Conservation (phyloP, 257 asterid species). For the Thymus quinquecostatus region DNA sequence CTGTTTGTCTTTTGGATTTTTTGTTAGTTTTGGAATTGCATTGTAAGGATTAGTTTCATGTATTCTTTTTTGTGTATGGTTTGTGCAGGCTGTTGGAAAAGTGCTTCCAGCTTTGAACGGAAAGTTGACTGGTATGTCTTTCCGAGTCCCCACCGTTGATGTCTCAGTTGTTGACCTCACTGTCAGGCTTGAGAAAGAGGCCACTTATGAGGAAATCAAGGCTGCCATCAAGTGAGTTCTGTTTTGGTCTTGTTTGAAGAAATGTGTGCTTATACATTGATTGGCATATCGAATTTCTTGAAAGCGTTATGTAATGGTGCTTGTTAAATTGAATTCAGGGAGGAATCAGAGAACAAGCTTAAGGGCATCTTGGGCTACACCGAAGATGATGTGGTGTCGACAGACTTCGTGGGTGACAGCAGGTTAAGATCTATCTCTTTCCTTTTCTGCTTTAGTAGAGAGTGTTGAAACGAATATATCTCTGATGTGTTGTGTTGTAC, state of each 20-base stretch:
- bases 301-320: neutral
- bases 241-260: neutral
- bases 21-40: neutral
- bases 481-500: neutral
- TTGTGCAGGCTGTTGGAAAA: conserved; percentile 76
- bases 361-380: conserved; percentile 68
- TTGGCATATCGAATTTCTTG: neutral
- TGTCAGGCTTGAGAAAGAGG: conserved; percentile 67
- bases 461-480: neutral
- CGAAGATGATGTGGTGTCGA: conserved; percentile 62
- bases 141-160: conserved; percentile 83
- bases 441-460: too few relatives aligned
- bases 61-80: neutral
- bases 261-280: neutral
- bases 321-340: conserved; percentile 39
- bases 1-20: neutral
- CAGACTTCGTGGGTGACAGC: conserved; percentile 60
- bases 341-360: conserved; percentile 60
- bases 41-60: neutral
- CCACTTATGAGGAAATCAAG: conserved; percentile 69
- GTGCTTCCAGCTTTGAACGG: conserved; percentile 83
- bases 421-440: conserved; percentile 35
- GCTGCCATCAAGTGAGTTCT: conserved; percentile 62
- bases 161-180: conserved; percentile 86
- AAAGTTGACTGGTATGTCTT: conserved; percentile 79